phyloP scores from a whole-genome alignment of 1,284 basidiomycete genomes.

The Cutaneotrichosporon arboriforme region DNA sequence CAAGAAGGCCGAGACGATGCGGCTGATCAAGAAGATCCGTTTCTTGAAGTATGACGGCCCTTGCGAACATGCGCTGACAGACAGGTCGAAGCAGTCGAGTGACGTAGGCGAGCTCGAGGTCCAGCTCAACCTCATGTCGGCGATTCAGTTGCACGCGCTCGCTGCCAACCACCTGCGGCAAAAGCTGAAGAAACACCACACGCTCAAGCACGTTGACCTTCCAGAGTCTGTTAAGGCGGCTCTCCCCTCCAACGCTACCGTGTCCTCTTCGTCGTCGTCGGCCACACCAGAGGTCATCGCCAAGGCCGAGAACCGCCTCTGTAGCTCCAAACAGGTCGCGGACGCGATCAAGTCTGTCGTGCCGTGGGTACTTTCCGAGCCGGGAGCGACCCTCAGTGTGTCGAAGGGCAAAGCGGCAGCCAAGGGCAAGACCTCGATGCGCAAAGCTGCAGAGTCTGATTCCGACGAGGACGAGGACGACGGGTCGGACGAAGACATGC shows the following conservation, averaged over 20 bases:
- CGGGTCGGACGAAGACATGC: slow-evolving; percentile 2
- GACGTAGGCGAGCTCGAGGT: slow-evolving; percentile 56
- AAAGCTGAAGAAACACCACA: slow-evolving; percentile 68
- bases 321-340: slow-evolving; percentile 70
- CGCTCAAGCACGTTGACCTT: slow-evolving; percentile 37
- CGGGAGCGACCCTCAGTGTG: slow-evolving; percentile 36
- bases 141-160: slow-evolving; percentile 58
- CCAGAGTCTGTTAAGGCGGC: slow-evolving; percentile 46
- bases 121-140: slow-evolving; percentile 67
- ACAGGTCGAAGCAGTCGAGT: slow-evolving; percentile 46
- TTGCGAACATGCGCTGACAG: neutral
- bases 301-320: slow-evolving; percentile 66
- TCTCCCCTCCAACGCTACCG: slow-evolving; percentile 14
- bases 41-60: slow-evolving; percentile 54
- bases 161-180: slow-evolving; percentile 60
- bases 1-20: slow-evolving; percentile 74
- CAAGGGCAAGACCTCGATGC: slow-evolving; percentile 11
- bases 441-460: slow-evolving; percentile 3
- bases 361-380: slow-evolving; percentile 45
- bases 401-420: slow-evolving; percentile 21
- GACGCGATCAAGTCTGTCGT: slow-evolving; percentile 57
- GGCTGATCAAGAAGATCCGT: slow-evolving; percentile 76
- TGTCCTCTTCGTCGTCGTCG: slow-evolving; percentile 25
- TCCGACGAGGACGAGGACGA: slow-evolving; percentile 5
- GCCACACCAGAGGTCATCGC: slow-evolving; percentile 52